Percentiles rank a stretch among this genome's conserved stretches.
These are phyloP conservation scores for Jacaranda copaia DNA, from an alignment of 257 asterid species.

Conservation along the genomic window DNA sequence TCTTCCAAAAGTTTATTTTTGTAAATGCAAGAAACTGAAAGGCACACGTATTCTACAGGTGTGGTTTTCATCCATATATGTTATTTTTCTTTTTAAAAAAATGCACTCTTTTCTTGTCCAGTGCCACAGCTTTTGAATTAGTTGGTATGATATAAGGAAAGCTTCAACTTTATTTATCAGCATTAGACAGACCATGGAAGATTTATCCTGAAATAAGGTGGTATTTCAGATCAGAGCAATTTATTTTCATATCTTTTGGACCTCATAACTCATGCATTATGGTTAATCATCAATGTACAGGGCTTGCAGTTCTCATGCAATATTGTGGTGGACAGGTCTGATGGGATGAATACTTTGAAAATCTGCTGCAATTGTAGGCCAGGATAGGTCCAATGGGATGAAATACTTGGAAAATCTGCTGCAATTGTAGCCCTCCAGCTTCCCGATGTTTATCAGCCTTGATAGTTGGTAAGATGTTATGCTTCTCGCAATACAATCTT, in stretches of 20 bases:
- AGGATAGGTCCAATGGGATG: constrained; percentile 82
- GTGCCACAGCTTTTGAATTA: too few species aligned
- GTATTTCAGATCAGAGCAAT: too few species aligned
- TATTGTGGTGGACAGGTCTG: constrained; percentile 83
- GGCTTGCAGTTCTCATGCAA: constrained; percentile 82
- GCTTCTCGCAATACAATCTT: neutral
- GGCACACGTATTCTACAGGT: too few species aligned
- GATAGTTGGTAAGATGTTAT: constrained; percentile 40
- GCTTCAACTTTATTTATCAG: too few species aligned
- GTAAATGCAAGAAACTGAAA: too few species aligned
- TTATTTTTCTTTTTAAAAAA: too few species aligned
- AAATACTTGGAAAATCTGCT: constrained; percentile 80
- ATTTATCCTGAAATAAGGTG: too few species aligned
- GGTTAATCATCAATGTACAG: constrained; percentile 40
- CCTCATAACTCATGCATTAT: neutral
- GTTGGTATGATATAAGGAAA: too few species aligned
- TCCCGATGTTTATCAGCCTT: constrained; percentile 73
- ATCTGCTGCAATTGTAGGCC: constrained; percentile 95
- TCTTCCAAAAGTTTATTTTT: too few species aligned
- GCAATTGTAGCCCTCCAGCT: constrained; percentile 91
- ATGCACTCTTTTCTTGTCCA: too few species aligned
- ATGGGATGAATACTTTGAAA: constrained; percentile 77
- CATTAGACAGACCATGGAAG: too few species aligned
- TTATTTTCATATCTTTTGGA: neutral
- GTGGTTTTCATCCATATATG: too few species aligned